Percentiles rank a stretch among this genome's conserved stretches.
phyloP scores from a whole-genome alignment of 768 basidiomycete genomes.

The Multifurca ochricompacta region DNA sequence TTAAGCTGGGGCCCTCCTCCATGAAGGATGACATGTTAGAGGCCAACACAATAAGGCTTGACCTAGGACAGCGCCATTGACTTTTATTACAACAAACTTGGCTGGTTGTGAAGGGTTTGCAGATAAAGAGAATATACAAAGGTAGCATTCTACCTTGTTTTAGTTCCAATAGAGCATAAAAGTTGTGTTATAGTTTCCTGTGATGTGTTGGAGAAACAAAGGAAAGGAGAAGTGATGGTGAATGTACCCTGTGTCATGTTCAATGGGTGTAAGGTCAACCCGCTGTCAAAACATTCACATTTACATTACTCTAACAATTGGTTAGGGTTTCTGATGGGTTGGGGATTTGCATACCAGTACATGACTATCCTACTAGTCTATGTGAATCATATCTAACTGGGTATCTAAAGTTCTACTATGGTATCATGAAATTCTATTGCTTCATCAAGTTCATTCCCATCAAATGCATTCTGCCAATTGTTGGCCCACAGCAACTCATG shows the following conservation, averaged over 20 bases:
- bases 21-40: constrained; percentile 97
- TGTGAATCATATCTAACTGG: too few relatives aligned
- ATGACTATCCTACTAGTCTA: too few relatives aligned
- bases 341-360: too few relatives aligned
- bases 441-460: too few relatives aligned
- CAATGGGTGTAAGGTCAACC: too few relatives aligned
- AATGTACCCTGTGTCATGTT: constrained; percentile 61
- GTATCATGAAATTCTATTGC: too few relatives aligned
- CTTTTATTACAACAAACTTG: constrained; percentile 96
- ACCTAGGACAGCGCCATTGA: constrained; percentile 92
- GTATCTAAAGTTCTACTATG: too few relatives aligned
- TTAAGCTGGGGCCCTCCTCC: constrained; percentile 96
- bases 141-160: constrained; percentile 96
- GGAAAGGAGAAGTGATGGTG: neutral
- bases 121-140: constrained; percentile 95
- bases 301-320: too few relatives aligned
- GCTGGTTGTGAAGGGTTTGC: constrained; percentile 84
- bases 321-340: too few relatives aligned
- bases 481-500: too few relatives aligned
- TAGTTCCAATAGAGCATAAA: constrained; percentile 93
- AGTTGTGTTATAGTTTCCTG: constrained; percentile 97
- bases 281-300: too few relatives aligned
- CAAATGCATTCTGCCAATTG: too few relatives aligned
- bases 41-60: constrained; percentile 88
- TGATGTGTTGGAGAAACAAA: neutral